phyloP scores from a whole-genome alignment of 2,329 filamentous ascomycete genomes.

The Emmonsiellopsis sp. region DNA sequence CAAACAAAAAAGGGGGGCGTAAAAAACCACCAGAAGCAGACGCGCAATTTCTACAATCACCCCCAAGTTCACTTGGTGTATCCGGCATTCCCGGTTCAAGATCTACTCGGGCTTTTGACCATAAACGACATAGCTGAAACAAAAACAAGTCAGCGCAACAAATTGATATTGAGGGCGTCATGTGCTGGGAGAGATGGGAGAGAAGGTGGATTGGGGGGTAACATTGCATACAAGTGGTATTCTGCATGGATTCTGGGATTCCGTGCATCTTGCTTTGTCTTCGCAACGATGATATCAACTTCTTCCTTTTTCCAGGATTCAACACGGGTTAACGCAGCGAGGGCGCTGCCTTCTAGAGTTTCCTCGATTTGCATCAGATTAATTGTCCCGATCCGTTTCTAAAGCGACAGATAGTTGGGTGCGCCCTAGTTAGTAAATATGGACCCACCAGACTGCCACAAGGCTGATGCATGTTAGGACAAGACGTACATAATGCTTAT shows the following conservation, averaged over 20 bases:
- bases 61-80: no score
- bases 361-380: conserved; percentile 1
- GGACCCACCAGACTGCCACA: neutral
- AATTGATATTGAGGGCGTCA: no score
- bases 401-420: neutral
- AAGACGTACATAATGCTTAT: conserved; percentile 13
- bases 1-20: no score
- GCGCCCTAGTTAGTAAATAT: neutral
- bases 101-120: conserved; percentile 1
- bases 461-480: conserved; percentile 7
- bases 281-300: conserved; percentile 1
- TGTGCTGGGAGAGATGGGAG: neutral
- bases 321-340: conserved; percentile 3
- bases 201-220: neutral
- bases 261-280: conserved; percentile 1
- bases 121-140: conserved; percentile 4
- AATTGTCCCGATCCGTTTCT: conserved; percentile 1
- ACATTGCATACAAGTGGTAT: conserved; percentile 4
- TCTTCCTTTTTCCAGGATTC: conserved; percentile 4
- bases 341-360: conserved; percentile 1
- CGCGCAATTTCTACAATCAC: no score
- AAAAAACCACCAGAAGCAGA: no score
- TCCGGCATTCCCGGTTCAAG: neutral
- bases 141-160: neutral
- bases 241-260: conserved; percentile 2